A percentile compares a stretch with the other conserved stretches of the same genome.
Evolutionary conservation across 208 protist genomes (phyloP).

Genomic region (Leishmania arabica): DNA sequence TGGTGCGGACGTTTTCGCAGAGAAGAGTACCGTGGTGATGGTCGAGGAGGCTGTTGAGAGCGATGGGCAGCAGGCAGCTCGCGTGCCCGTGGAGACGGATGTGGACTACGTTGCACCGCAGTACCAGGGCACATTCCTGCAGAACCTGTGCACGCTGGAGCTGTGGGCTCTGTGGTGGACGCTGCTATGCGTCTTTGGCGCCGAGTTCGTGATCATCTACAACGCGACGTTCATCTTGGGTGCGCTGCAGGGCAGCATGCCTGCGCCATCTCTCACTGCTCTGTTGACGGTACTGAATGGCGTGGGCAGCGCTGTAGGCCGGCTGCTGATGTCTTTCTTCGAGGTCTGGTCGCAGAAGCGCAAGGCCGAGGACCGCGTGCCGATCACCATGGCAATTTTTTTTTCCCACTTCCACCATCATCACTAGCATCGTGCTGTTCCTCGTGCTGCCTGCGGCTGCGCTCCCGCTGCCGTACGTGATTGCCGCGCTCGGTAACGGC

Average conservation of each 20-base stretch:
- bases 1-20: not conserved
- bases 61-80: not conserved
- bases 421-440: conserved; percentile 49
- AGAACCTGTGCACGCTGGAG: conserved; percentile 34
- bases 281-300: conserved; percentile 56
- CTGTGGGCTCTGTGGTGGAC: conserved; percentile 53
- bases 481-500: conserved; percentile 61
- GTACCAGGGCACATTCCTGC: conserved; percentile 54
- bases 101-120: conserved; percentile 67
- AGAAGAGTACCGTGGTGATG: not conserved
- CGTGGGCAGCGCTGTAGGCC: conserved; percentile 52
- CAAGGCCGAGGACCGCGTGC: conserved; percentile 46
- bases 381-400: conserved; percentile 55
- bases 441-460: conserved; percentile 27
- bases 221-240: conserved; percentile 51
- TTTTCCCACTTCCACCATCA: conserved; percentile 38
- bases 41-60: not conserved
- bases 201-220: conserved; percentile 56
- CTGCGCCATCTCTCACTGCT: conserved; percentile 26
- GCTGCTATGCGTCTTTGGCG: conserved; percentile 39
- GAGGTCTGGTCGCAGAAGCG: conserved; percentile 54
- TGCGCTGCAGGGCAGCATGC: conserved; percentile 34
- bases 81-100: conserved; percentile 29
- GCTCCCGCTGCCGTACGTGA: conserved; percentile 56
- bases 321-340: conserved; percentile 48